Base-by-base conservation (phyloP, 2,329 filamentous ascomycete genomes). In the Fusarium annulatum region DNA sequence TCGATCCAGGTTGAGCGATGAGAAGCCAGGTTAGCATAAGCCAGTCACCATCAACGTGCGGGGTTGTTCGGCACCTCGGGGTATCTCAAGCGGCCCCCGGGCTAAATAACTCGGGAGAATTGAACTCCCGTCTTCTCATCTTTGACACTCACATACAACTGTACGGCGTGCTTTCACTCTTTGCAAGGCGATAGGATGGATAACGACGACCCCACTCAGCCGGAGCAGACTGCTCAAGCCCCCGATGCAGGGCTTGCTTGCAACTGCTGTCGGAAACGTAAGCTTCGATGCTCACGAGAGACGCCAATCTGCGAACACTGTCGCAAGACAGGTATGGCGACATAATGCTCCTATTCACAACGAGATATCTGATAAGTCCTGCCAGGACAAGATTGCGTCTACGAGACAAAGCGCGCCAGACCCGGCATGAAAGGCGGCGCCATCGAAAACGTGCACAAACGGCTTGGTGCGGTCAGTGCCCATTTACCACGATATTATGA, bases 351-450 rank as follows among this genome's bases (percentile, higher is more conserved):
- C 1, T 5, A 39, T 14, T 23, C 3, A 10, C 7, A 9, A 23
- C 7, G 15, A 23, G 0, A 12, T 14, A 14, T 51, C 7, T 51
- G 14, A 36, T 16, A 3, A 9, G 14, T 3, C 4, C 7, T 39
- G 4, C 12, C 12, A 57, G 33, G 19, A 7, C 43, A 28, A 43
- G 64, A 69, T 16, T 70, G 67, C 7, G 42, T 70, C 4, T 69
- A 69, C 19, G 64, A 70, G 34, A 52, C 73, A 4, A 81, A 79
- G 64, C 76, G 77, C 38, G 75, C 72, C 5, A 84, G 82, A 62
- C 82, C 83, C 8, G 82, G 82, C 6, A 77, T 84, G 62, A 83
- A 82, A 66, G 71, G 76, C 15, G 82, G 82, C 2, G 82, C 81
- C 3, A 77, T 84, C 30, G 82, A 83, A 41, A 79, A 76, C 39